Evolutionary conservation across 2,329 filamentous ascomycete genomes (phyloP).

Genomic region (Alternaria burnsii): DNA sequence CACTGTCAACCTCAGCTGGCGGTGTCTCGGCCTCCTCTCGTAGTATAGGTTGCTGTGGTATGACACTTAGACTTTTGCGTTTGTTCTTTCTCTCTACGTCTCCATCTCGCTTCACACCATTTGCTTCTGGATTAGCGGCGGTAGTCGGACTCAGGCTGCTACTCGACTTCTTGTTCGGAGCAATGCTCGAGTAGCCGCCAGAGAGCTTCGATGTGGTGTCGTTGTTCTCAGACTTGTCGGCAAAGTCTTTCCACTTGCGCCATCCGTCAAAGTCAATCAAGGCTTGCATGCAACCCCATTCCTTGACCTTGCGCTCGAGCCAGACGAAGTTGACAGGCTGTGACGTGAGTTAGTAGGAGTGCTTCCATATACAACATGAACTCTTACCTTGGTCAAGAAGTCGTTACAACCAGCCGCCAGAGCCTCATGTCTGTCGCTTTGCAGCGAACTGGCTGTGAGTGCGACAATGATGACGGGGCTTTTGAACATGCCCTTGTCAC

Average conservation of each 20-base stretch:
- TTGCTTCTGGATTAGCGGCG: constrained; percentile 28
- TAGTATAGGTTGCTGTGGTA: constrained; percentile 34
- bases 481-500: constrained; percentile 78
- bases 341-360: constrained; percentile 28
- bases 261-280: constrained; percentile 98
- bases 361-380: not conserved
- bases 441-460: constrained; percentile 89
- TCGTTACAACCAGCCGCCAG: constrained; percentile 96
- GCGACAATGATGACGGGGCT: constrained; percentile 98
- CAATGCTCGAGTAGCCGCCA: constrained; percentile 43
- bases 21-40: constrained; percentile 40
- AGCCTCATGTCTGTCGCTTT: constrained; percentile 94
- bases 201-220: constrained; percentile 47
- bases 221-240: constrained; percentile 46
- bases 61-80: constrained; percentile 42
- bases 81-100: constrained; percentile 46
- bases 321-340: constrained; percentile 97
- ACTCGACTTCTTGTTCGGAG: constrained; percentile 33
- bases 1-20: constrained; percentile 31
- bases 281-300: constrained; percentile 99
- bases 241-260: constrained; percentile 93
- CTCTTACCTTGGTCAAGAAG: constrained; percentile 89
- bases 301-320: constrained; percentile 96
- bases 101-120: constrained; percentile 35
- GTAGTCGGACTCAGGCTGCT: constrained; percentile 25